Conservation (phyloP, 129 eudicot species). For the Chrysanthemum makinoi region DNA sequence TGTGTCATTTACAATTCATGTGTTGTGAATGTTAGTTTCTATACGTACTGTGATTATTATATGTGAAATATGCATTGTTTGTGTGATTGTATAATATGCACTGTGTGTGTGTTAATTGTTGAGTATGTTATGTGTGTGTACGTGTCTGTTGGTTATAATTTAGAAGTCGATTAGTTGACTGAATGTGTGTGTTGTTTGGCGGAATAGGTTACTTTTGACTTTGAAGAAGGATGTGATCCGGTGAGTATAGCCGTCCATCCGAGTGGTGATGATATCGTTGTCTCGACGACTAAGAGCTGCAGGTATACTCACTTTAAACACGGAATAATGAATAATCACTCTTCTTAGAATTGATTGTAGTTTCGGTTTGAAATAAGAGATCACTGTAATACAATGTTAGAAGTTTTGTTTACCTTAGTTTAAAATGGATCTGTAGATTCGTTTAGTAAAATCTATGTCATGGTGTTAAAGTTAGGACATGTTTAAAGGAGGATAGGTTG, state of each 20-base stretch:
- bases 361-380: background rate
- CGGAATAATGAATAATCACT: background rate
- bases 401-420: background rate
- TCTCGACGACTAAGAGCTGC: conserved; percentile 76
- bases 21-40: too few relatives aligned
- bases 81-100: too few relatives aligned
- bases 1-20: too few relatives aligned
- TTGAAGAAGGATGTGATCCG: conserved; percentile 73
- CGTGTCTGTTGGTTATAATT: too few relatives aligned
- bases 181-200: conserved; percentile 15
- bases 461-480: too few relatives aligned
- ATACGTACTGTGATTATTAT: too few relatives aligned
- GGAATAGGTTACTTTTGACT: conserved; percentile 47
- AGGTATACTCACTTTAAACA: conserved; percentile 39
- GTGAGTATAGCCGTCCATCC: conserved; percentile 85
- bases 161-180: conserved; percentile 8
- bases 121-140: too few relatives aligned
- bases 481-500: too few relatives aligned
- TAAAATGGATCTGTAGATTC: too few relatives aligned
- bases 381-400: background rate
- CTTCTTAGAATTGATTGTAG: background rate
- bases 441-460: too few relatives aligned
- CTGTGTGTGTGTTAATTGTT: background rate
- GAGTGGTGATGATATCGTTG: conserved; percentile 70
- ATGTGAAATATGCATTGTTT: too few relatives aligned